Conservation (phyloP, 352 stramenopile genomes). For the Aphanomyces invadans region DNA sequence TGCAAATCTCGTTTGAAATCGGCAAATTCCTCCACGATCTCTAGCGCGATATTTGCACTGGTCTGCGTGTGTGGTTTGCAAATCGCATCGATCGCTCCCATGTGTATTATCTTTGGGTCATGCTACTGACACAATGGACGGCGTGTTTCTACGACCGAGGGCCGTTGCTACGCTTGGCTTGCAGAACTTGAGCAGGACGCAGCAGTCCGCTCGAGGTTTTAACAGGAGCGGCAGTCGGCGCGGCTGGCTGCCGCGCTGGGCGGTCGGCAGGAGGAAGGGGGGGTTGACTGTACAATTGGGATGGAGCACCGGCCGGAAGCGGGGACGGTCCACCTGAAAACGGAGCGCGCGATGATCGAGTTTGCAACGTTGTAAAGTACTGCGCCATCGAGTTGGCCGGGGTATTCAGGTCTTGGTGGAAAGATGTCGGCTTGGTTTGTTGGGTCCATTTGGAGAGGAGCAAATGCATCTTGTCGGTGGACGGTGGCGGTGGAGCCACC, state of each 20-base stretch:
- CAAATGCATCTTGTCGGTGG: slow-evolving; percentile 18
- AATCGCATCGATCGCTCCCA: no score
- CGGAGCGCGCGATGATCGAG: neutral
- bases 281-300: neutral
- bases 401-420: slow-evolving; percentile 6
- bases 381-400: slow-evolving; percentile 22
- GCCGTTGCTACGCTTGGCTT: no score
- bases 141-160: no score
- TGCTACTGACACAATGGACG: no score
- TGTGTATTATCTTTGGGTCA: no score
- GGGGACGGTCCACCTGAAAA: no score
- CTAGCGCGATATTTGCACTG: no score
- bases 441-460: slow-evolving; percentile 21
- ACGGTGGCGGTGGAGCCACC: slow-evolving; percentile 10
- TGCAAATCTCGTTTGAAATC: neutral
- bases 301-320: no score
- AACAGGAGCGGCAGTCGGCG: neutral
- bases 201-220: no score
- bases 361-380: slow-evolving; percentile 14
- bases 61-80: no score
- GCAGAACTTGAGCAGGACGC: neutral
- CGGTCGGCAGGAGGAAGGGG: neutral
- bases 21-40: no score
- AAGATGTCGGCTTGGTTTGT: slow-evolving; percentile 8
- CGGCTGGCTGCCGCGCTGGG: neutral